These are phyloP conservation scores for Citrullus mucosospermus DNA, from an alignment of 306 rosid species.

Conservation along the genomic window DNA sequence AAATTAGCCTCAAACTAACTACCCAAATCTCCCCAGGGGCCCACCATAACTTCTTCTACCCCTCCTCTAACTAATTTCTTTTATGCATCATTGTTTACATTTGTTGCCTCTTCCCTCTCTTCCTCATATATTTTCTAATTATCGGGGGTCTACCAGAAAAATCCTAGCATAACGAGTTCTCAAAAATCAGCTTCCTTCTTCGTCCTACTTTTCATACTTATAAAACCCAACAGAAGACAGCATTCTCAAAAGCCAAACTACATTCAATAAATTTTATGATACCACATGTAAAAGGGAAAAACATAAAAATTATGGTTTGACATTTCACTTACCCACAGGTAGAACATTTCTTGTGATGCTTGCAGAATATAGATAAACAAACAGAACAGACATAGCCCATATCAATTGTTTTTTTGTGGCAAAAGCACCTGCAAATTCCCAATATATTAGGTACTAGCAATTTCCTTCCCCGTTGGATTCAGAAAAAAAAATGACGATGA, in stretches of 20 bases:
- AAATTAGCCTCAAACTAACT: too few species aligned
- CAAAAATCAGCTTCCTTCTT: not conserved
- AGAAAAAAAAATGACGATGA: not conserved
- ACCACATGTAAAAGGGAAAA: not conserved
- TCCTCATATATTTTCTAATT: too few species aligned
- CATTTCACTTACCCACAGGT: constrained; percentile 77
- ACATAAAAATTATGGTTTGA: not conserved
- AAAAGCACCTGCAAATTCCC: constrained; percentile 79
- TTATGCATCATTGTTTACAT: too few species aligned
- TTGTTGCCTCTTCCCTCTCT: too few species aligned
- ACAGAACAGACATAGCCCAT: constrained; percentile 92
- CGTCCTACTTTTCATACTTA: not conserved
- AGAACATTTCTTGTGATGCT: constrained; percentile 93
- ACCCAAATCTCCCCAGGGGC: too few species aligned
- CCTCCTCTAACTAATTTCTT: too few species aligned
- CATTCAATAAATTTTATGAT: not conserved
- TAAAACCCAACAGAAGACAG: not conserved
- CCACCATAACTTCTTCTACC: too few species aligned
- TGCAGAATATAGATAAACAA: constrained; percentile 90
- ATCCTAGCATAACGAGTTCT: not conserved
- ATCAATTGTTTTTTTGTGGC: constrained; percentile 96
- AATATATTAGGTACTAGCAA: not conserved
- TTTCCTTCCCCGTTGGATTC: not conserved
- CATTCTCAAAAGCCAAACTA: not conserved
- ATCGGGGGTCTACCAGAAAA: not conserved